phyloP scores from a whole-genome alignment of 2,329 filamentous ascomycete species.

The Ophiostoma perfectum region DNA sequence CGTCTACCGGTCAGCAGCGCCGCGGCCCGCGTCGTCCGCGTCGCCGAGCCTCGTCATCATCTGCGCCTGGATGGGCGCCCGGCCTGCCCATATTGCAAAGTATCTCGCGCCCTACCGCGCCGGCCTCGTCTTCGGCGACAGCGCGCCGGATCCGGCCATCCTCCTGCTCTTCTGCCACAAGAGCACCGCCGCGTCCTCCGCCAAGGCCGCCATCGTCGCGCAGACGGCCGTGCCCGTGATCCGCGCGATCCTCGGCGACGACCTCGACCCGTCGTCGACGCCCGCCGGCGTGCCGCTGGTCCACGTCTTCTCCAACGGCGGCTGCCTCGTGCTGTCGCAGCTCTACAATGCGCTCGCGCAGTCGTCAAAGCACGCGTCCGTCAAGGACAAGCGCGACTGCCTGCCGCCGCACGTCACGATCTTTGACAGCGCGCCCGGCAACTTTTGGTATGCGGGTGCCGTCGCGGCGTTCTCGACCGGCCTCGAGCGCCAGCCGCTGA shows the following conservation, averaged over 20 bases:
- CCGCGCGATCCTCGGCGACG: slow-evolving; percentile 29
- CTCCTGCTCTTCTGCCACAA: slow-evolving; percentile 43
- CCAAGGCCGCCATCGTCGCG: slow-evolving; percentile 32
- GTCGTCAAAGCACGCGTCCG: neutral
- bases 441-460: slow-evolving; percentile 35
- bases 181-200: slow-evolving; percentile 35
- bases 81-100: slow-evolving; percentile 47
- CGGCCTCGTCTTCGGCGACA: slow-evolving; percentile 21
- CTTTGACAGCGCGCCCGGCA: slow-evolving; percentile 47
- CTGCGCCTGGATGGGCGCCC: slow-evolving; percentile 48
- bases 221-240: slow-evolving; percentile 40
- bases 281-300: slow-evolving; percentile 41
- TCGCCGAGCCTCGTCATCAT: slow-evolving; percentile 45
- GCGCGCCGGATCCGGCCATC: slow-evolving; percentile 40
- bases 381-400: neutral
- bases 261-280: neutral
- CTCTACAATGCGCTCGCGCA: slow-evolving; percentile 33
- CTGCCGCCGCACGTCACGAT: slow-evolving; percentile 42
- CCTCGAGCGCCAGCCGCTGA: slow-evolving; percentile 15
- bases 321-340: slow-evolving; percentile 39
- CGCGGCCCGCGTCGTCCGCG: neutral
- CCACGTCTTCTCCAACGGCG: slow-evolving; percentile 51
- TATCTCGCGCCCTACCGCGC: slow-evolving; percentile 44
- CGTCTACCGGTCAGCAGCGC: slow-evolving; percentile 33
- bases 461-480: slow-evolving; percentile 16